phyloP scores from a whole-genome alignment of 352 stramenopile genomes.

The Phytopythium litorale region DNA sequence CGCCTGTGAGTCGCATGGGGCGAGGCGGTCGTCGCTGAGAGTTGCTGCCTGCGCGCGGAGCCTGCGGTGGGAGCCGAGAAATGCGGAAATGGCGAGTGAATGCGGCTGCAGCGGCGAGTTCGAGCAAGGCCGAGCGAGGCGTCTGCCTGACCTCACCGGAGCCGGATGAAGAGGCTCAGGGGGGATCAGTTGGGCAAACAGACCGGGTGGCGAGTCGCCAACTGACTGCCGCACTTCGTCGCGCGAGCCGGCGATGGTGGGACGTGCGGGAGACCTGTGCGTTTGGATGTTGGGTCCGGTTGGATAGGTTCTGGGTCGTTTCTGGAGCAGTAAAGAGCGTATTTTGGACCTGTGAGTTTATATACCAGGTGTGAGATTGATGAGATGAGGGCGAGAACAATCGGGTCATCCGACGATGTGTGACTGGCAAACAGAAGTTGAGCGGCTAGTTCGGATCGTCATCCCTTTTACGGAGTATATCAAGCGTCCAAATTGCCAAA shows the following conservation, averaged over 20 bases:
- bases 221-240: constrained; percentile 9
- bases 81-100: not conserved
- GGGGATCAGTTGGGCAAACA: constrained; percentile 1
- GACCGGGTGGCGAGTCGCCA: not conserved
- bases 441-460: not conserved
- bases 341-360: not conserved
- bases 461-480: not conserved
- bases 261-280: not conserved
- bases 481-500: not conserved
- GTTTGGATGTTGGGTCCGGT: not conserved
- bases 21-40: not conserved
- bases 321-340: not conserved
- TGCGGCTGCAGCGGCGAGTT: not conserved
- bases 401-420: not conserved
- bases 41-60: not conserved
- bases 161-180: not conserved
- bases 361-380: not conserved
- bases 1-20: not conserved
- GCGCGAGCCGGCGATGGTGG: not conserved
- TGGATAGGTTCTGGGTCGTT: not conserved
- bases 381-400: not conserved
- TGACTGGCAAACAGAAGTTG: constrained; percentile 7
- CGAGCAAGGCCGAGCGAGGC: not conserved
- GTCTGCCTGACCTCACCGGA: not conserved
- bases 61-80: not conserved